phyloP scores from a whole-genome alignment of 2,329 filamentous ascomycete genomes.

The Trichoderma simmonsii region DNA sequence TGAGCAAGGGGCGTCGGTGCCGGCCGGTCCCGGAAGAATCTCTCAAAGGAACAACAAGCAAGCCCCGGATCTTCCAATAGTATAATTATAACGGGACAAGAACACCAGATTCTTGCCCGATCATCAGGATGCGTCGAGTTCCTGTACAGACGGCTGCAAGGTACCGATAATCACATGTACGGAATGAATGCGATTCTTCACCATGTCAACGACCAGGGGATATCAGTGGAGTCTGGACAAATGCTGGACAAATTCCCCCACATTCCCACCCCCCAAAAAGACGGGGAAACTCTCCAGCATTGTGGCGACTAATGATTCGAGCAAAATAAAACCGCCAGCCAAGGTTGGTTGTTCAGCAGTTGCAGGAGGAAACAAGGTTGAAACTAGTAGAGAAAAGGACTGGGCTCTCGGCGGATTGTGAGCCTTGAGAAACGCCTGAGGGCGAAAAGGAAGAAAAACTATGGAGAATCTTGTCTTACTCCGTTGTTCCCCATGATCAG shows the following conservation, averaged over 20 bases:
- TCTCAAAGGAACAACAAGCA: neutral
- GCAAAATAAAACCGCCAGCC: neutral
- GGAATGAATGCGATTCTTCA: neutral
- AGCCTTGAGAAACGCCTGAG: neutral
- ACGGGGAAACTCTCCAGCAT: neutral
- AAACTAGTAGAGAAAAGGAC: neutral
- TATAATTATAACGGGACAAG: neutral
- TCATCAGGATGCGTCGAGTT: neutral
- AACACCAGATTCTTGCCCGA: neutral
- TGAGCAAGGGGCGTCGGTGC: neutral
- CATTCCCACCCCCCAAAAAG: neutral
- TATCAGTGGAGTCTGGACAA: constrained; percentile 1
- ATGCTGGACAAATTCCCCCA: neutral
- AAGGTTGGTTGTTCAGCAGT: neutral
- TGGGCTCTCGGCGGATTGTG: no score
- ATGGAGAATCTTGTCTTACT: neutral
- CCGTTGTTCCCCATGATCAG: neutral
- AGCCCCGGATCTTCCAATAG: neutral
- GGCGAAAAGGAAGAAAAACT: neutral
- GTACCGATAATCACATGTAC: neutral
- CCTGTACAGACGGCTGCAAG: neutral
- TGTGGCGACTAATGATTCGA: neutral
- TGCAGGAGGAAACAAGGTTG: neutral
- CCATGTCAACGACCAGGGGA: neutral
- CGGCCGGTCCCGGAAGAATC: neutral